These are phyloP conservation scores for Cystoisospora suis DNA, from an alignment of 169 alveolate genomes.

Conservation along the genomic window DNA sequence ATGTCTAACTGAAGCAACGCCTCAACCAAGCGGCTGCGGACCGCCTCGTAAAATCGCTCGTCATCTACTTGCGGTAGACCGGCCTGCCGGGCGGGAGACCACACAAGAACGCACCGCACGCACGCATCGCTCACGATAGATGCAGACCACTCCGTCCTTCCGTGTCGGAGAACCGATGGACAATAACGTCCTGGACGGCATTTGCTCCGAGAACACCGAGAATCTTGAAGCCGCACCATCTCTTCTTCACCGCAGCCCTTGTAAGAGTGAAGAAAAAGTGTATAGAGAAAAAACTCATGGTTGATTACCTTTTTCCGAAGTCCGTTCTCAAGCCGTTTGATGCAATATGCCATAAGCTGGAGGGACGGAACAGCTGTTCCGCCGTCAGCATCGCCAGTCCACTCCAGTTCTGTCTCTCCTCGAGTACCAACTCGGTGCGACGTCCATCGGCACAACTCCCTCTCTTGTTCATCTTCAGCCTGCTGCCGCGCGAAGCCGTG, in stretches of 20 bases:
- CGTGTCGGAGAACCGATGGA: no score
- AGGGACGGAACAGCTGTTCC: neutral
- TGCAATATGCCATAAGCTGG: neutral
- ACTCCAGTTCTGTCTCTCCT: neutral
- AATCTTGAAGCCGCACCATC: no score
- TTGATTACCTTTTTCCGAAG: constrained; percentile 8
- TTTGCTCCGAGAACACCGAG: no score
- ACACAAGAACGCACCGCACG: no score
- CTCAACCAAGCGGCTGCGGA: constrained; percentile 13
- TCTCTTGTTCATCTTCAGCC: neutral
- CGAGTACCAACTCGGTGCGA: neutral
- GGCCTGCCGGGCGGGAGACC: neutral
- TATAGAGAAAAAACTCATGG: no score
- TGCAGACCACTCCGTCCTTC: no score
- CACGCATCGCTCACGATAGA: no score
- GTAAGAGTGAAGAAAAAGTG: no score
- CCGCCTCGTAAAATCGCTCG: constrained; percentile 16
- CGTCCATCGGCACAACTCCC: constrained; percentile 3
- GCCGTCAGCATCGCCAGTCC: neutral
- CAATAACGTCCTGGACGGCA: no score
- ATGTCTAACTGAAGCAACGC: neutral
- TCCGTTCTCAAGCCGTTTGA: neutral
- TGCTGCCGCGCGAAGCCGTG: neutral
- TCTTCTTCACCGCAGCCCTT: no score
- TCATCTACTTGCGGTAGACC: neutral